Base-by-base conservation (phyloP, 129 eudicot genomes). In the Ambrosia trifida region DNA sequence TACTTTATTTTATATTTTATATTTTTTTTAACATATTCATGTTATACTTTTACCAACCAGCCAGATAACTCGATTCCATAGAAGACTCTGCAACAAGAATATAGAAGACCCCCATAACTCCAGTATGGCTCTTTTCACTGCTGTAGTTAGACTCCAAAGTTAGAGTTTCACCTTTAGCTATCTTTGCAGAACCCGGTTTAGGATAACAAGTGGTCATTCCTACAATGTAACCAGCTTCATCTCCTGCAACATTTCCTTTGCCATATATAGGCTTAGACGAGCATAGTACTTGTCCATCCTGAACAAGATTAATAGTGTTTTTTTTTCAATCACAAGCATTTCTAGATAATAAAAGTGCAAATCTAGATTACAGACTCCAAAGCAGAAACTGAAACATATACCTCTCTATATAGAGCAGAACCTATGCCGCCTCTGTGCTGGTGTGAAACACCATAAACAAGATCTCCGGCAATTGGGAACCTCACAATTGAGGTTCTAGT, bases 191-290 rank as follows among this genome's bases (percentile, higher is more conserved):
- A 13, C 92, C 95, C 4, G 95, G 92, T 66, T 64, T 47, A 45
- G 97, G 97, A 60, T 88, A 91, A 72, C 97, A 88, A 4, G 95
- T 85, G 1, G 97, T 75, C 95, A 91, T 91, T 75, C 97, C 97
- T 4, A 88, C 92, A 78, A 91, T 82, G 54, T 78, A 91, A 54
- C 95, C 97, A 45, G 87, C 83, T 83, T 88, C 97, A 54, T 85
- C 81, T 78, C 97, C 97, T 56, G 74, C 84, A 72, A 79, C 82
- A 5, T 76, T 73, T 62, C 97, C 95, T 20, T 80, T 24, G 66
- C 97, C 95, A 32, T 88, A 91, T 4, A 64, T 72, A 51, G 97
- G 88, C 19, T 20, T 64, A 13, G 95, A 90, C 5, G 91, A 79
- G 75, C 97, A 90, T 63, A 90, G 81, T 28, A 68, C 73, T 13